A percentile compares a stretch with the other conserved stretches of the same genome.
These are phyloP conservation scores for Beauveria sp. DNA, from an alignment of 2,329 filamentous ascomycete species.

Conservation along the genomic window DNA sequence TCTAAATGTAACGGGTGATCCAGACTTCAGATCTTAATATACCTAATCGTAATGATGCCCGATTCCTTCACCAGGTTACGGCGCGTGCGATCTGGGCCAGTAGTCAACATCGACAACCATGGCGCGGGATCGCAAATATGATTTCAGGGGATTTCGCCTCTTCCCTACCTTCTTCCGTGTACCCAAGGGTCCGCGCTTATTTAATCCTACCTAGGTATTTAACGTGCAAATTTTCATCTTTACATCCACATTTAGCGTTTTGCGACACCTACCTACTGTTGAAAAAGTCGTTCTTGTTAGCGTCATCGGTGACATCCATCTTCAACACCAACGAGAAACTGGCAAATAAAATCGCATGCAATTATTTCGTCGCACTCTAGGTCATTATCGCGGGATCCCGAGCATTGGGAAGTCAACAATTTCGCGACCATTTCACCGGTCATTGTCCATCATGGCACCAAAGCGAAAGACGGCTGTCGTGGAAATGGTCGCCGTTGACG, in stretches of 20 bases:
- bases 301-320: not conserved
- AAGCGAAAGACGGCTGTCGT: not conserved
- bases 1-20: not conserved
- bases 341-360: not conserved
- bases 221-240: no score
- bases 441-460: not conserved
- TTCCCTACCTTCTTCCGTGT: not conserved
- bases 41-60: not conserved
- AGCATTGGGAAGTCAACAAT: not conserved
- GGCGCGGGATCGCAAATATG: not conserved
- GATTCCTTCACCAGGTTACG: not conserved
- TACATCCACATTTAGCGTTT: not conserved
- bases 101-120: not conserved
- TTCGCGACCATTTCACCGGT: not conserved
- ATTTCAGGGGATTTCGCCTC: no score
- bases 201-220: no score
- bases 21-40: not conserved
- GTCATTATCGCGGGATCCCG: not conserved
- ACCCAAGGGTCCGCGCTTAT: not conserved
- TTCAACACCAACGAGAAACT: not conserved
- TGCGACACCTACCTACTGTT: not conserved
- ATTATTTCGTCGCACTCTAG: not conserved
- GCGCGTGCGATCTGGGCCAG: not conserved
- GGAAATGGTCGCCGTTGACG: not conserved
- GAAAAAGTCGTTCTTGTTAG: not conserved